Base-by-base conservation (phyloP, 1,284 basidiomycete genomes). In the Ustilago esculenta region DNA sequence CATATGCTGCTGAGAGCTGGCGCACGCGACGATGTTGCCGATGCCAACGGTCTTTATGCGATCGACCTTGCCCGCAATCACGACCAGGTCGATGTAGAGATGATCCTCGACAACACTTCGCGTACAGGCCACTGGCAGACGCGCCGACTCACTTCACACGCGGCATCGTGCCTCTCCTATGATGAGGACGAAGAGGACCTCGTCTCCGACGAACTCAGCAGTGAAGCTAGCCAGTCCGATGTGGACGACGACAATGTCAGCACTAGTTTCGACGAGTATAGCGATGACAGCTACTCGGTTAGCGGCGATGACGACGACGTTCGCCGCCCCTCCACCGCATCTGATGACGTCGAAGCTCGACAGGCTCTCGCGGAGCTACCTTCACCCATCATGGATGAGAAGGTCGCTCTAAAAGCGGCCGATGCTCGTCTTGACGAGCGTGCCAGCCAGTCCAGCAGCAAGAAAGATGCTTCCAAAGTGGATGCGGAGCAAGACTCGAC, bases 11-110 rank as follows among this genome's bases (percentile, higher is more conserved):
- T 96, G 14, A 84, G 87, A 14, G 90, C 88, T 24, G 92, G 92
- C 14, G 94, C 94, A 0, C 88, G 91, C 55, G 82, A 86, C 37
- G 89, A 90, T 73, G 86, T 92, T 42, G 89, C 90, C 24, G 89
- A 92, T 55, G 86, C 86, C 0, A 85, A 88, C 24, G 94, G 94
- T 11, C 88, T 89, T 82, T 91, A 89, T 17, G 87, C 95, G 1
- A 84, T 88, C 30, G 92, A 97, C 75, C 84, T 94, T 29, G 88
- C 89, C 0, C 86, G 85, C 9, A 83, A 85, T n/a, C 86, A 85
- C 35, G 88, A 84, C 64, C 84, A 83, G 71, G 79, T 77, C 65
- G 84, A 84, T 35, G 83, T 87, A 29, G 81, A 85, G 65, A 69
- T 72, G 14, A 60, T 85, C 12, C 77, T 85, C 36, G 60, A 61